Conservation (phyloP, 257 asterid species). For the Nicotiana sylvestris region DNA sequence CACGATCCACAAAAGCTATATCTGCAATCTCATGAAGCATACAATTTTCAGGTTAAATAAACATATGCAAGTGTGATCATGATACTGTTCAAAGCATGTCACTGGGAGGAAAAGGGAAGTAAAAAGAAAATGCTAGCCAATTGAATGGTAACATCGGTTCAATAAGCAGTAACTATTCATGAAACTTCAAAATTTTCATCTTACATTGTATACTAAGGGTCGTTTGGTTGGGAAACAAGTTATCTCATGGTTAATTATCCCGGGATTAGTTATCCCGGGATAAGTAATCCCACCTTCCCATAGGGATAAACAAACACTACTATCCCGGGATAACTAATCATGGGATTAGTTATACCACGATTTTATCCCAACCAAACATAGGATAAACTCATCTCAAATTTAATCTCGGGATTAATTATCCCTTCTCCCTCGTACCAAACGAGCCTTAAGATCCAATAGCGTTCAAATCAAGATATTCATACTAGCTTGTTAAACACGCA, state of each 20-base stretch:
- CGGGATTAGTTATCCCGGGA: too few species aligned
- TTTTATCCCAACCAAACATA: too few species aligned
- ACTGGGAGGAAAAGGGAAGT: background rate
- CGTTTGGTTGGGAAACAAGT: too few species aligned
- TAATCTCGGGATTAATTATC: too few species aligned
- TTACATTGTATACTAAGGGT: background rate
- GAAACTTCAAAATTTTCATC: background rate
- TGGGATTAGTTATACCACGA: too few species aligned
- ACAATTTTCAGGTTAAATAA: background rate
- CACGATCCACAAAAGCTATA: constrained; percentile 96
- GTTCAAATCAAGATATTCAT: background rate
- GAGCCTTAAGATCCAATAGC: background rate
- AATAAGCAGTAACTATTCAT: background rate
- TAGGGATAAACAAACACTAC: too few species aligned
- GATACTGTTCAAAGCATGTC: background rate
- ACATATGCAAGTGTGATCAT: background rate
- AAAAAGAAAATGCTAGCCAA: background rate
- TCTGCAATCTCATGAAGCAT: constrained; percentile 47
- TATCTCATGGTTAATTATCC: too few species aligned
- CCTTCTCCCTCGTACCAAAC: too few species aligned
- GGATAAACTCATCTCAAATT: too few species aligned
- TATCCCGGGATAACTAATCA: too few species aligned
- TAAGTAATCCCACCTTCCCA: too few species aligned
- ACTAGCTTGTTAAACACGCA: background rate
- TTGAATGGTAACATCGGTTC: background rate